Evolutionary conservation across 1,284 basidiomycete genomes (phyloP), one percentile per base, ranked within the genome.

Genomic region (Melanopsichium pennsylvanicum): DNA sequence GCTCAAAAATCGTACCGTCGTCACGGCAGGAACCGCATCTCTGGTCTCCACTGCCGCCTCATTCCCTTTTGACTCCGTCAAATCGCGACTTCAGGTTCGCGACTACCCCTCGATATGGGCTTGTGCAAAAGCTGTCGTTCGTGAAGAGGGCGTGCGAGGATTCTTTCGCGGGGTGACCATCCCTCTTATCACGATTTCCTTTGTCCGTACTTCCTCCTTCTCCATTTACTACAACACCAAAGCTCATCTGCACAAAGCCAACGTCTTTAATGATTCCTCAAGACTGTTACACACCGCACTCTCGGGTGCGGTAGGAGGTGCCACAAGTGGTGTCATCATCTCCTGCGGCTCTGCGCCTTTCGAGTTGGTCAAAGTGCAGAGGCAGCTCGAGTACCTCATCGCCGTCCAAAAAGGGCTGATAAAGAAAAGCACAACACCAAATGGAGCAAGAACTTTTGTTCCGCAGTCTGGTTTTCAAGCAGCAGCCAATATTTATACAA

Each of bases 161-260:
- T 96, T 95, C 82, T 95, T 92, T 82, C 86, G 93, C 52, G 67
- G 74, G 42, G 80, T 82, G 49, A 91, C 91, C 86, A 92, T 97
- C 73, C 95, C 95, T 26, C 86, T 97, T 49, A 87, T 95, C 82
- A 97, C 95, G 7, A 97, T 98, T 75, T 94, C 93, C 6, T 93
- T 95, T 78, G 94, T 97, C 77, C 90, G 94, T n/a, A 83, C 82
- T 86, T 88, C 89, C 31, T 94, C 92, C 41, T 96, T 97, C 82
- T 93, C 91, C 13, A 95, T 97, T 74, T 97, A 96, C 82, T 91
- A 88, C 46, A 86, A 88, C 40, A 93, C 92, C 45, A 96, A 94
- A 83, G 88, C 91, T 62, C 85, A 86, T 69, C 89, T 91, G 72
- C 87, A 88, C 33, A 22, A 32, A 1, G 35, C 41, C 1, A 45